phyloP scores from a whole-genome alignment of 805 yeast genomes.

The Saccharomycopsis sp. region DNA sequence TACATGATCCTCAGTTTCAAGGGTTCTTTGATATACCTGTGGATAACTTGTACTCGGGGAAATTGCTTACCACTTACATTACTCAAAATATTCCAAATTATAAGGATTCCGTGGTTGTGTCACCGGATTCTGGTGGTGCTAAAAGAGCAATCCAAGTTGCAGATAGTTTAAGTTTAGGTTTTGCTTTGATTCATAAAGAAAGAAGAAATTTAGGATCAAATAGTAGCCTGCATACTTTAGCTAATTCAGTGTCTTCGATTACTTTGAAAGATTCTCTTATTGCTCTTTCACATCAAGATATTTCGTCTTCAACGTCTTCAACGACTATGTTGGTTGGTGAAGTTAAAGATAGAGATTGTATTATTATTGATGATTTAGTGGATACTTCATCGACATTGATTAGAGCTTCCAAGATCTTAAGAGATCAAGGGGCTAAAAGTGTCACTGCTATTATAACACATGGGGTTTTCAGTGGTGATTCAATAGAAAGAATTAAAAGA shows the following conservation, averaged over 20 bases:
- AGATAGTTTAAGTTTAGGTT: constrained; percentile 78
- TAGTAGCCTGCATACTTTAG: background rate
- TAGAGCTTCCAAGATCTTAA: constrained; percentile 84
- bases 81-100: constrained; percentile 69
- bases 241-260: constrained; percentile 24
- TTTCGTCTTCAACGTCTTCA: constrained; percentile 20
- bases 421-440: constrained; percentile 85
- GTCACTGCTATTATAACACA: constrained; percentile 89
- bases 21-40: constrained; percentile 97
- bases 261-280: constrained; percentile 23
- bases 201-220: constrained; percentile 43
- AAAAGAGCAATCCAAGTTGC: constrained; percentile 94
- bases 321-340: constrained; percentile 97
- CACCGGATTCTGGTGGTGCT: constrained; percentile 99
- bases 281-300: too few relatives aligned
- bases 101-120: constrained; percentile 81
- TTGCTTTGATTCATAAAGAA: constrained; percentile 95
- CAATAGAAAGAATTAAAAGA: constrained; percentile 58
- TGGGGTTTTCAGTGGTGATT: constrained; percentile 90
- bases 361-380: constrained; percentile 87
- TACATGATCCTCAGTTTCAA: constrained; percentile 96
- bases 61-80: constrained; percentile 80
- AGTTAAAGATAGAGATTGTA: constrained; percentile 77
- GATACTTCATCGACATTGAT: constrained; percentile 92
- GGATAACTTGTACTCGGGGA: constrained; percentile 86